A percentile compares a stretch with the other conserved stretches of the same genome.
These are phyloP conservation scores for Tuber calosporum DNA, from an alignment of 495 filamentous ascomycete species.

Conservation along the genomic window DNA sequence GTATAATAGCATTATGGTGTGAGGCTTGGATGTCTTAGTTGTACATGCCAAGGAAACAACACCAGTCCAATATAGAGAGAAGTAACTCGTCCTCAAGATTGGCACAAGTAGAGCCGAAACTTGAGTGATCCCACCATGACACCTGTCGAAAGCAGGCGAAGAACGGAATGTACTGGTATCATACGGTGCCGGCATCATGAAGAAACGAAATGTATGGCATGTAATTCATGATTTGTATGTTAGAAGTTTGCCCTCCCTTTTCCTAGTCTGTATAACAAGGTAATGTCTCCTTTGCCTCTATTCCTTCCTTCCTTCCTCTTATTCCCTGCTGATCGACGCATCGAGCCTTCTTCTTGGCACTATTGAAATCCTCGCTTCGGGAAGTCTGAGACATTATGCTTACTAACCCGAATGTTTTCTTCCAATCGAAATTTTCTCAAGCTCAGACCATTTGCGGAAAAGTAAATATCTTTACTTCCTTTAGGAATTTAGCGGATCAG, in stretches of 20 bases:
- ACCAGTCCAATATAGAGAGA: too few species aligned
- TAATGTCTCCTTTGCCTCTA: constrained; percentile 5
- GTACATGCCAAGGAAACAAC: too few species aligned
- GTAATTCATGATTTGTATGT: not conserved
- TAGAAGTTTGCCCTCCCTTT: not conserved
- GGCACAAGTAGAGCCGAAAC: not conserved
- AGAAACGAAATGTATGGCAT: not conserved
- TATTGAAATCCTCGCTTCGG: not conserved
- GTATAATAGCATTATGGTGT: too few species aligned
- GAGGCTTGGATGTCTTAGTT: too few species aligned
- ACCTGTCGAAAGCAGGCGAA: not conserved
- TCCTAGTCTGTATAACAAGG: not conserved
- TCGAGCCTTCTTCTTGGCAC: constrained; percentile 1
- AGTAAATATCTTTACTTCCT: constrained; percentile 15
- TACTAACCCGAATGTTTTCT: not conserved
- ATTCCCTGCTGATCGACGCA: constrained; percentile 4
- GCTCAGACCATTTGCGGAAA: constrained; percentile 24
- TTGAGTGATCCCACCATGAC: not conserved
- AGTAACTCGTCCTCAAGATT: not conserved
- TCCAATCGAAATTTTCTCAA: not conserved
- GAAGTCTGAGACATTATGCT: constrained; percentile 2
- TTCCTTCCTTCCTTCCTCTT: constrained; percentile 2
- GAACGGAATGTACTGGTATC: not conserved
- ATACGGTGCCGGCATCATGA: not conserved
- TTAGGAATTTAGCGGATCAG: constrained; percentile 17